Evolutionary conservation across 1,284 basidiomycete species (phyloP), one percentile per base, ranked within the genome.

Genomic region (Fistulina hepatica): DNA sequence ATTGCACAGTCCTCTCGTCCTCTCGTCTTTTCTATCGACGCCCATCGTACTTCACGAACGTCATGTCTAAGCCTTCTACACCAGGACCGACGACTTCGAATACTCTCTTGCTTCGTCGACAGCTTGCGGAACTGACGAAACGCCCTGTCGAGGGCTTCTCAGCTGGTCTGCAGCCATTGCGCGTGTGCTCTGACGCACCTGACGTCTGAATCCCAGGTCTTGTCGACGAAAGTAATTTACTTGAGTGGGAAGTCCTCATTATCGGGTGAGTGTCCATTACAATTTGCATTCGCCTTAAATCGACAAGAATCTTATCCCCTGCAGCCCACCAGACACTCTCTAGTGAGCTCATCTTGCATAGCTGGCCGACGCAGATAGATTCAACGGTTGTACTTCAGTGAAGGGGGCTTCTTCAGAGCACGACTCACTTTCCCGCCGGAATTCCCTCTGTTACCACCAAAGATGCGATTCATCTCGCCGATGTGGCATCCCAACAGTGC

Each of bases 401-500:
- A 97, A 62, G 91, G 91, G 45, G 92, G 84, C 9, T 86, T 95
- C 58, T 81, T 93, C 63, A 90, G 86, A 61, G 89, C 90, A 11
- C 71, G 82, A 37, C 63, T 97, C 45, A 71, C 77, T 5, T 97
- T 97, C 61, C 92, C 92, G 15, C 64, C 75, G 21, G 90, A 95
- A 58, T 98, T 83, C 58, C 94, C 94, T 13, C 63, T 97, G 37
- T 66, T 81, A 25, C 94, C 94, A 13, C 94, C 94, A 25, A 94
- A 88, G 75, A 91, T 98, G 89, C 77, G 77, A 40, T 98, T 98
- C 58, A 73, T 85, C 46, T 92, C 92, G 5, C 79, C 80, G 44
- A 97, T 98, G 93, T 97, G 94, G 94, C 94, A 98, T 63, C 94
- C 95, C 10, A 98, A 97, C 61, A 89, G 93, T 94, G 47, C 53